phyloP scores from a whole-genome alignment of 2,329 filamentous ascomycete species.

The Grosmannia serpens region DNA sequence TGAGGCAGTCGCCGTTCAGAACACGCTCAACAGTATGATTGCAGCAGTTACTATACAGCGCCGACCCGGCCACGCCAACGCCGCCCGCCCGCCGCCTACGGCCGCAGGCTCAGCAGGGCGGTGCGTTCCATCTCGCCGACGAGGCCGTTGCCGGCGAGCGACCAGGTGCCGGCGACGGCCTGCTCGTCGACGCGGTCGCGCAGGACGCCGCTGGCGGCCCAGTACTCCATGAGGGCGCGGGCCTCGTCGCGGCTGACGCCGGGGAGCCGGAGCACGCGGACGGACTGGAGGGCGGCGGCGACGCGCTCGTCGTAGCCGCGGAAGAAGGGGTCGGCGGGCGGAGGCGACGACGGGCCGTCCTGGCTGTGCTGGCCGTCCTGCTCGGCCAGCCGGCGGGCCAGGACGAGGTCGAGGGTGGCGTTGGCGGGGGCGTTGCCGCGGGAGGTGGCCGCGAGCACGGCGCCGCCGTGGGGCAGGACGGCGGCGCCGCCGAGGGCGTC shows the following conservation, averaged over 20 bases:
- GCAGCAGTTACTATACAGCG: background rate
- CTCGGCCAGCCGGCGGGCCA: constrained; percentile 43
- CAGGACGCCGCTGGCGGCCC: constrained; percentile 73
- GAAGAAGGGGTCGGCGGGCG: constrained; percentile 37
- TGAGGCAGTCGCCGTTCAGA: too few species aligned
- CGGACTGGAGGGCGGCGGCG: constrained; percentile 38
- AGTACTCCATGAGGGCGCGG: constrained; percentile 80
- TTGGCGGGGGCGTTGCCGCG: constrained; percentile 56
- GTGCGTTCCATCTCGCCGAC: constrained; percentile 77
- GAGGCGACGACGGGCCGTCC: constrained; percentile 2
- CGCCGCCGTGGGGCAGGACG: constrained; percentile 59
- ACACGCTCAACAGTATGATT: too few species aligned
- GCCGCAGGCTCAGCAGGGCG: constrained; percentile 35
- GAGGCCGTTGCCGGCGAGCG: constrained; percentile 66
- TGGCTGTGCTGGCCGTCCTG: constrained; percentile 12
- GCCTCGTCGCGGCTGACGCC: constrained; percentile 67
- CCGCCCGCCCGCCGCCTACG: constrained; percentile 16
- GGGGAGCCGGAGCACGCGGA: constrained; percentile 44
- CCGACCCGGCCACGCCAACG: background rate
- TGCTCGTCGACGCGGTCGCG: constrained; percentile 57
- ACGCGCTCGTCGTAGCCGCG: constrained; percentile 45
- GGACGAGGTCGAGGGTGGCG: constrained; percentile 56
- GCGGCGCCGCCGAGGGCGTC: constrained; percentile 54
- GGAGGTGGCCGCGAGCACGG: constrained; percentile 63
- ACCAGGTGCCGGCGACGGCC: constrained; percentile 73